A percentile compares a stretch with the other conserved stretches of the same genome.
These are phyloP conservation scores for Zygosaccharomyces pseudobailii DNA, from an alignment of 1,139 yeast genomes.

Conservation along the genomic window DNA sequence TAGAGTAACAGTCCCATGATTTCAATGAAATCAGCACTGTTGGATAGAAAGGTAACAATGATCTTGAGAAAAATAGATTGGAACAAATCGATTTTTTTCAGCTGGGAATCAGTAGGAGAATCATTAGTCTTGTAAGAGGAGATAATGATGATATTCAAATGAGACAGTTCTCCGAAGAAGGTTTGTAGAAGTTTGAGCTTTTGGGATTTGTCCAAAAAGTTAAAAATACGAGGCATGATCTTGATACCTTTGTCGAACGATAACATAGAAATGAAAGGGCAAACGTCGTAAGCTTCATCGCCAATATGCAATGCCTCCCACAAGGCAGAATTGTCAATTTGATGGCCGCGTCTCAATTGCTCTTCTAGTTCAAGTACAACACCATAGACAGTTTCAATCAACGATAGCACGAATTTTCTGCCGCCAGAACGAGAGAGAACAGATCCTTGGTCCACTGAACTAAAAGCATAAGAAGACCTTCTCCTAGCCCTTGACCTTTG, in stretches of 20 bases:
- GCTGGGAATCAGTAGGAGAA: slow-evolving; percentile 47
- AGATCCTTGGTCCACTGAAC: slow-evolving; percentile 32
- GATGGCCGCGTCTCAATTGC: slow-evolving; percentile 62
- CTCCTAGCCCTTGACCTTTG: slow-evolving; percentile 31
- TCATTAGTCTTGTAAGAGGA: slow-evolving; percentile 71
- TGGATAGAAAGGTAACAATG: slow-evolving; percentile 73
- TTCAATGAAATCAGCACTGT: slow-evolving; percentile 72
- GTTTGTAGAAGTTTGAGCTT: slow-evolving; percentile 74
- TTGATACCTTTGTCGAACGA: slow-evolving; percentile 86
- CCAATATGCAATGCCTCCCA: slow-evolving; percentile 78
- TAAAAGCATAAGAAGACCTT: slow-evolving; percentile 34
- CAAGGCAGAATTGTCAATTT: slow-evolving; percentile 51
- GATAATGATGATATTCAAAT: slow-evolving; percentile 69
- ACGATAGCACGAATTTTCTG: slow-evolving; percentile 38
- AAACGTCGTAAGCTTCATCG: slow-evolving; percentile 51
- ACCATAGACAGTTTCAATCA: slow-evolving; percentile 73
- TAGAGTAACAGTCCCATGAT: slow-evolving; percentile 77
- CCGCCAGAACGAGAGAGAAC: slow-evolving; percentile 37
- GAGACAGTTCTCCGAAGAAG: slow-evolving; percentile 76
- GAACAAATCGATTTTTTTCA: slow-evolving; percentile 70
- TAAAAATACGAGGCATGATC: slow-evolving; percentile 81
- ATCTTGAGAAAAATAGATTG: slow-evolving; percentile 81
- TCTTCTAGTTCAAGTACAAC: slow-evolving; percentile 80
- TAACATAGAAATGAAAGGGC: slow-evolving; percentile 81
- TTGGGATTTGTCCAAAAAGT: slow-evolving; percentile 74